Evolutionary conservation across 2,329 filamentous ascomycete genomes (phyloP), one percentile per base, ranked within the genome.

Genomic region (Pseudovirgaria hyperparasitica): DNA sequence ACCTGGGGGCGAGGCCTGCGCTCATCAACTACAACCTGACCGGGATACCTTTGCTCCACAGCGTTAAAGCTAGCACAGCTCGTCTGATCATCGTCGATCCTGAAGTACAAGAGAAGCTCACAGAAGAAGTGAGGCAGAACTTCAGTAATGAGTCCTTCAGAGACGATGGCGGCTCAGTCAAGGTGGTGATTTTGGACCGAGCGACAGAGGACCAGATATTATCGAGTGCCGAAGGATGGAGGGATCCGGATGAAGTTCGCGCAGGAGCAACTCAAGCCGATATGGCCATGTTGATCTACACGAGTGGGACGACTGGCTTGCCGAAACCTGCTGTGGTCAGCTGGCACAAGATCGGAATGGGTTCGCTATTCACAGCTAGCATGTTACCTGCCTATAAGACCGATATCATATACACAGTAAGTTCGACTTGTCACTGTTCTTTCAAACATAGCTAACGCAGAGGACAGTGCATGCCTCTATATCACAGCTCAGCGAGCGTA

Each of bases 391-490:
- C n/a, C n/a, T n/a, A n/a, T n/a, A n/a, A 31, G 29, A 51, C 23
- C 22, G 70, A 78, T 45, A 57, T 70, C 9, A 79, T 71, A 63
- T 82, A 80, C 43, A 67, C 70, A 42, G n/a, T n/a, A n/a, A n/a
- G n/a, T n/a, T n/a, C n/a, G n/a, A n/a, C n/a, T n/a, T n/a, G n/a
- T n/a, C n/a, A n/a, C n/a, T n/a, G n/a, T n/a, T n/a, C n/a, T n/a
- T n/a, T n/a, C n/a, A n/a, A n/a, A n/a, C n/a, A n/a, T n/a, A n/a
- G n/a, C n/a, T n/a, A n/a, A n/a, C n/a, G n/a, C n/a, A n/a, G n/a
- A n/a, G n/a, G n/a, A n/a, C n/a, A n/a, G n/a, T 78, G 74, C 49
- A 84, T 85, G 77, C 78, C 70, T 0, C 54, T 81, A 9, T 85
- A 82, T 44, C 79, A 85, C 45, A 77, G 76, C 12, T 84, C 79